A percentile compares a stretch with the other conserved stretches of the same genome.
phyloP scores from a whole-genome alignment of 139 green algal species.

The Microglena sp. region DNA sequence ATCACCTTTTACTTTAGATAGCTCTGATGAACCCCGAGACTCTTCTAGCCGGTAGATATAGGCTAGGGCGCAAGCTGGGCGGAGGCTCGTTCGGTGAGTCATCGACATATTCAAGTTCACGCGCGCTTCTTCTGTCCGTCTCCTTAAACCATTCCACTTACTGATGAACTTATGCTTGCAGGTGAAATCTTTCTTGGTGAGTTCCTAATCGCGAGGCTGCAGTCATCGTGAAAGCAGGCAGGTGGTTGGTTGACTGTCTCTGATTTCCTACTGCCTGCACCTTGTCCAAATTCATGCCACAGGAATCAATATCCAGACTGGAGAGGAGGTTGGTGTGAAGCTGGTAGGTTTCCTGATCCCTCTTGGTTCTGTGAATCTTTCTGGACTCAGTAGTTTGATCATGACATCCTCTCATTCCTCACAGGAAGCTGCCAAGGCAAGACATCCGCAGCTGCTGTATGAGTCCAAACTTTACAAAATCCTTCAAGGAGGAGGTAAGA shows the following conservation, averaged over 20 bases:
- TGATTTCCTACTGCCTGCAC: too few species aligned
- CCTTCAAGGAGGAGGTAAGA: constrained; percentile 78
- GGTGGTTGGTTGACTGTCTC: not conserved
- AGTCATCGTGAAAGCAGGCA: not conserved
- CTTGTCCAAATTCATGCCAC: too few species aligned
- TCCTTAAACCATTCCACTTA: too few species aligned
- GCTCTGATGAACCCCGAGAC: too few species aligned
- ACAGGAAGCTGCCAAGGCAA: constrained; percentile 79
- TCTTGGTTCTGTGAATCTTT: not conserved
- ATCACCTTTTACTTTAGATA: too few species aligned
- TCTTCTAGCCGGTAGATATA: too few species aligned
- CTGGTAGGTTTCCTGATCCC: constrained; percentile 51
- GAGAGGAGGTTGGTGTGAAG: constrained; percentile 97
- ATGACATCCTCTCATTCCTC: not conserved
- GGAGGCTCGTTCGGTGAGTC: constrained; percentile 14
- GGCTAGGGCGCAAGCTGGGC: too few species aligned
- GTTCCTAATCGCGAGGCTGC: not conserved
- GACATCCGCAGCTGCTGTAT: constrained; percentile 88
- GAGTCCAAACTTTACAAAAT: constrained; percentile 94
- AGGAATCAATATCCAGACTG: constrained; percentile 91
- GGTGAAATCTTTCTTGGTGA: constrained; percentile 16
- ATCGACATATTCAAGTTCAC: too few species aligned
- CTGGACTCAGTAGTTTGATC: not conserved
- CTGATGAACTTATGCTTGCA: too few species aligned
- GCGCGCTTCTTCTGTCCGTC: too few species aligned